Evolutionary conservation across 2,329 filamentous ascomycete species (phyloP), one percentile per base, ranked within the genome.

Genomic region (Cylindrodendrum hubeiense): DNA sequence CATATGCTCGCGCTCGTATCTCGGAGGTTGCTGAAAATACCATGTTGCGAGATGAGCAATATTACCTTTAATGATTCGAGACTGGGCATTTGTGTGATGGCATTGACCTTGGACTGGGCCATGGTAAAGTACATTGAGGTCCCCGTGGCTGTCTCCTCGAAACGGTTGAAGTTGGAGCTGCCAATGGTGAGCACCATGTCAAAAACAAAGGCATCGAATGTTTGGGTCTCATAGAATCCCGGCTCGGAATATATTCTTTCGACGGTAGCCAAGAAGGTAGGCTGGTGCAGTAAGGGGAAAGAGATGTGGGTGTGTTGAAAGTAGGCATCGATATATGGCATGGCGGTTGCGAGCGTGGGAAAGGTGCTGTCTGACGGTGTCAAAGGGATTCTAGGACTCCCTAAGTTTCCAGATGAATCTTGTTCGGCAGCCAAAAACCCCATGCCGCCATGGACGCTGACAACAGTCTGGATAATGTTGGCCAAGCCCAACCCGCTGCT

Each of bases 101-200:
- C 15, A 9, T 17, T 28, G 22, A 64, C 19, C 41, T 64, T 64
- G 10, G 49, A 54, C 7, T 60, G 61, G 15, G 61, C 61, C 61
- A 64, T 64, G 41, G 49, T 22, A 28, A 54, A 64, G 15, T 64
- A 64, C 3, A 43, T 6, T 1, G 41, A 28, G 2, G 61, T 49
- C 9, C 22, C 54, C 1, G 37, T 21, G 4, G 61, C 34, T 4
- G n/a, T 19, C 10, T 60, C 61, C 21, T 64, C 50, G 22, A 65
- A 65, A 2, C 56, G 50, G 21, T 65, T 65, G 15, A 60, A 46
- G 17, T 65, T 60, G 10, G 62, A 65, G 19, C 43, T 51, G 4
- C 56, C 56, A 26, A 65, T 65, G 10, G 50, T 47, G 3, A 65
- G 62, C 9, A 65, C 62, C 62, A 65, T 65, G 37, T 60, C 62